Conservation (phyloP, 179 eudicot species). For the Carnegiea gigantea region DNA sequence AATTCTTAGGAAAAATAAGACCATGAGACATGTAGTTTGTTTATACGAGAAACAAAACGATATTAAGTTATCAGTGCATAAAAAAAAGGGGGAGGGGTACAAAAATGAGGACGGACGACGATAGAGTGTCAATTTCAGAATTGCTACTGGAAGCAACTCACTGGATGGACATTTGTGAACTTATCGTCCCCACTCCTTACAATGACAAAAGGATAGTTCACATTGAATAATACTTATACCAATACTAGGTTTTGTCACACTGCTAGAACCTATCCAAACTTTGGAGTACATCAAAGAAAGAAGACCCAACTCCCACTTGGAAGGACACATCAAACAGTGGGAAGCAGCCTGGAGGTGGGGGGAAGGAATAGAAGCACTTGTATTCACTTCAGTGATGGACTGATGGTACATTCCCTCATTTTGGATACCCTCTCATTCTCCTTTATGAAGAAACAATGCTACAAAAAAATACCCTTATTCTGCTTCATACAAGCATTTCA, state of each 20-base stretch:
- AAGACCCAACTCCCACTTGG: neutral
- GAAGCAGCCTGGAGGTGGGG: neutral
- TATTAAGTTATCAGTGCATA: neutral
- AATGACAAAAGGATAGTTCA: neutral
- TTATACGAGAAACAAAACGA: neutral
- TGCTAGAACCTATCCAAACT: neutral
- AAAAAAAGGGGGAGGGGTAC: neutral
- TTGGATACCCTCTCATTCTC: neutral
- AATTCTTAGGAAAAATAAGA: neutral
- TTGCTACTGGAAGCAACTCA: neutral
- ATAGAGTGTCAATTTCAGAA: neutral
- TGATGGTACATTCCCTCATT: neutral
- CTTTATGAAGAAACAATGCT: neutral
- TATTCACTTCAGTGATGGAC: neutral
- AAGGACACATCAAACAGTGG: neutral
- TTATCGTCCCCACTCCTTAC: neutral
- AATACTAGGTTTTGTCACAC: neutral
- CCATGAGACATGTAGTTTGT: neutral
- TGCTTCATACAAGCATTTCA: too few relatives aligned
- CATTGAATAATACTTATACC: neutral
- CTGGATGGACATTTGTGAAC: neutral
- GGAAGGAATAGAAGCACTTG: neutral
- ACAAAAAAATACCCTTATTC: neutral
- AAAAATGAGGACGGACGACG: neutral
- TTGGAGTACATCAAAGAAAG: neutral